Evolutionary conservation across 805 yeast species (phyloP).

Genomic region (Candida broadrunensis): DNA sequence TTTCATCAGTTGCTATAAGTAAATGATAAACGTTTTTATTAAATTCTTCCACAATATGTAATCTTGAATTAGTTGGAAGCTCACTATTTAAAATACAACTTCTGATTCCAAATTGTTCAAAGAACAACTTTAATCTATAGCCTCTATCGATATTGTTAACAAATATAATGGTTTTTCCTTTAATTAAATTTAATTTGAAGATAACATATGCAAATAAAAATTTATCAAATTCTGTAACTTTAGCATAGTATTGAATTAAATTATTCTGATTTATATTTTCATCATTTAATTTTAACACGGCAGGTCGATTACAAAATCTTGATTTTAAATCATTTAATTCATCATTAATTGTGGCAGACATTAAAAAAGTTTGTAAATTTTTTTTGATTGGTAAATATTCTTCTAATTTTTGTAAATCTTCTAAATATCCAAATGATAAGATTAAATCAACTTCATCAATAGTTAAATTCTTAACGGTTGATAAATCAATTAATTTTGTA

Average conservation of each 20-base stretch:
- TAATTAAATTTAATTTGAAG: slow-evolving; percentile 79
- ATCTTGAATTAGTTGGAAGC: slow-evolving; percentile 85
- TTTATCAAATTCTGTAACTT: slow-evolving; percentile 85
- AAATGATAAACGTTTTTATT: slow-evolving; percentile 84
- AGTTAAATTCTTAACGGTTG: slow-evolving; percentile 64
- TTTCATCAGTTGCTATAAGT: slow-evolving; percentile 93
- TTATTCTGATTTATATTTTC: slow-evolving; percentile 57
- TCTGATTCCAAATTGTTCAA: slow-evolving; percentile 92
- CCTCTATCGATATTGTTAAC: slow-evolving; percentile 96
- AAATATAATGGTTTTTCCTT: slow-evolving; percentile 87
- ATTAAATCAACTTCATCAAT: slow-evolving; percentile 95
- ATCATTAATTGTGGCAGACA: slow-evolving; percentile 95
- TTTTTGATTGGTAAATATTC: slow-evolving; percentile 66
- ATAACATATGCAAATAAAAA: slow-evolving; percentile 88
- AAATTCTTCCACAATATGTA: slow-evolving; percentile 93
- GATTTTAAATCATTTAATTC: slow-evolving; percentile 76
- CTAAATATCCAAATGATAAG: slow-evolving; percentile 84
- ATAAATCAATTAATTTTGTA: slow-evolving; percentile 46
- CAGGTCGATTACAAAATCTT: slow-evolving; percentile 80
- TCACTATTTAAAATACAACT: slow-evolving; percentile 89
- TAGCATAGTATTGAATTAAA: slow-evolving; percentile 81
- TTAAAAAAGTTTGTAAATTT: slow-evolving; percentile 80
- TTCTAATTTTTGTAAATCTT: slow-evolving; percentile 70
- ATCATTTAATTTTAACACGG: slow-evolving; percentile 74
- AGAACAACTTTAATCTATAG: slow-evolving; percentile 81